Evolutionary conservation across 108 stramenopile genomes (phyloP).

Genomic region (Fragilaria radians): DNA sequence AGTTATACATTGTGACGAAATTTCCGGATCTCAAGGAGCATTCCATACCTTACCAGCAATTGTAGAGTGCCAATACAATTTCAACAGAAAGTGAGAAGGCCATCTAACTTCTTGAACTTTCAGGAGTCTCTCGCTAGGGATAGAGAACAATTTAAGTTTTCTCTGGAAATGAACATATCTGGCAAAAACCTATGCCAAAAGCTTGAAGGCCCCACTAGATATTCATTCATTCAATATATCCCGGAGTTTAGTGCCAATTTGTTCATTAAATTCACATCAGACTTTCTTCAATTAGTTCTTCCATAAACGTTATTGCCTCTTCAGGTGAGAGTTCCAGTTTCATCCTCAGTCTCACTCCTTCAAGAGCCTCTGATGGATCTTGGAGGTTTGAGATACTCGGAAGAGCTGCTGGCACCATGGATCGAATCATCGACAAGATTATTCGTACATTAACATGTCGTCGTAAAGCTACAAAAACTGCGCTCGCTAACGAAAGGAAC

Average conservation of each 20-base stretch:
- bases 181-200: too few relatives aligned
- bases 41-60: too few relatives aligned
- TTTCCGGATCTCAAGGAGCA: too few relatives aligned
- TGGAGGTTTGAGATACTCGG: conserved; percentile 48
- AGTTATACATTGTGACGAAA: too few relatives aligned
- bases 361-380: conserved; percentile 45
- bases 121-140: too few relatives aligned
- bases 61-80: too few relatives aligned
- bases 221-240: conserved; percentile 83
- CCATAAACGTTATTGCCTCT: conserved; percentile 68
- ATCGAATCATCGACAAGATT: conserved; percentile 58
- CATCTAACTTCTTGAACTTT: too few relatives aligned
- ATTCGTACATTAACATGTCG: conserved; percentile 66
- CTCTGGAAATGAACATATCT: too few relatives aligned
- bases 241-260: conserved; percentile 75
- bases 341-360: conserved; percentile 59
- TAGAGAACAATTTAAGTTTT: too few relatives aligned
- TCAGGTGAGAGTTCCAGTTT: conserved; percentile 63
- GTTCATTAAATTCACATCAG: too few relatives aligned
- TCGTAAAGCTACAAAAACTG: conserved; percentile 72
- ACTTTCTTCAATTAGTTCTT: conserved; percentile 68
- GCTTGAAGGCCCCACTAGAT: too few relatives aligned
- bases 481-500: conserved; percentile 76
- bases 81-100: too few relatives aligned
- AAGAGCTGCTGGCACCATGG: conserved; percentile 46